Base-by-base conservation (phyloP, 2,329 filamentous ascomycete genomes). In the Clonostachys sp. region DNA sequence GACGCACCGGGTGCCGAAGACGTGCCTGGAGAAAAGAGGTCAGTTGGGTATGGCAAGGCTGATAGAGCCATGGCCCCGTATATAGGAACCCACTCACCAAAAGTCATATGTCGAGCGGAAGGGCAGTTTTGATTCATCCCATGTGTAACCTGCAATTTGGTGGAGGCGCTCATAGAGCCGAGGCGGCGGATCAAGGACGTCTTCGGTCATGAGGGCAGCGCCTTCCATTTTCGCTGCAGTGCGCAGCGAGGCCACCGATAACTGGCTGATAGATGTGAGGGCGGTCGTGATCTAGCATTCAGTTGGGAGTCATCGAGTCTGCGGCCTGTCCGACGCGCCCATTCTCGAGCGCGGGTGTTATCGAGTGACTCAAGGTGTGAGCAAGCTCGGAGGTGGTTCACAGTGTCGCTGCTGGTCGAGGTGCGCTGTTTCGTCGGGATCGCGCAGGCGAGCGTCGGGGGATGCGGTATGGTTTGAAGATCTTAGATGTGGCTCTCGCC, bases 21-120 rank as follows among this genome's bases (percentile, higher is more conserved):
- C 77, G 64, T 88, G 84, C 81, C 80, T 83, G 55, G 17, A 53
- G 43, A 45, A 49, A 47, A 49, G 45, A 53, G 45, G 44, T 55
- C 54, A 52, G 47, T 24, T 40, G n/a, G 24, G 20, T 45, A 12
- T 47, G 30, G 7, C n/a, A 12, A 36, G 38, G 41, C 24, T 18
- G 35, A 34, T 17, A 42, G 42, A 34, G 34, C 35, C 33, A 30
- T 14, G 17, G 38, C 30, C n/a, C 17, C 36, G 30, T 39, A 39
- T n/a, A n/a, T 39, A n/a, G 42, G 20, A 34, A 38, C 24, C 16
- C 30, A 58, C 68, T 58, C 71, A 83, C 90, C 91, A 97, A 71
- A 91, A 91, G 64, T 95, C 90, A 67, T 96, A 96, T 57, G 84
- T 89, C 45, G 80, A 79, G 60, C 84, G 82, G 48, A 78, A 71